Percentiles rank a stretch among this genome's conserved stretches.
These are phyloP conservation scores for Ganoderma sp. DNA, from an alignment of 1,284 basidiomycete genomes.

Conservation along the genomic window DNA sequence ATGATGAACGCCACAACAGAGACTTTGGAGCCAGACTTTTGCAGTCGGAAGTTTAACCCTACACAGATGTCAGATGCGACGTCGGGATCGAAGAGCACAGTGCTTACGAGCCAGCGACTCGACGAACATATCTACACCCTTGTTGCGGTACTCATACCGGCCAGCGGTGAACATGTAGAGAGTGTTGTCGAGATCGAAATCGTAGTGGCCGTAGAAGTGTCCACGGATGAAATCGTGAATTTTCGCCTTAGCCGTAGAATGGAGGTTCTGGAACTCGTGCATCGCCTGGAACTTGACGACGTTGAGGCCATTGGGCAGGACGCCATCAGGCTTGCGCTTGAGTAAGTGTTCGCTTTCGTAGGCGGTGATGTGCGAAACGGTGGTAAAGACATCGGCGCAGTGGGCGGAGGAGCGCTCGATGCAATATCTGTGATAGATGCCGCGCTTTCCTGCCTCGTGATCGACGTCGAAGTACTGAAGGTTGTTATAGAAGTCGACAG, in stretches of 20 bases:
- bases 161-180: conserved; percentile 99
- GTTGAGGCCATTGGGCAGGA: conserved; percentile 97
- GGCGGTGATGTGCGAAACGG: conserved; percentile 97
- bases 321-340: conserved; percentile 97
- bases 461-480: conserved; percentile 99
- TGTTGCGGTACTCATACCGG: conserved; percentile 98
- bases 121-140: conserved; percentile 99
- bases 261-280: conserved; percentile 98
- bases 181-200: conserved; percentile 96
- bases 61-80: neutral
- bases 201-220: conserved; percentile 98
- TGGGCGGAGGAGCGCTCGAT: conserved; percentile 95
- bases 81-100: conserved; percentile 16
- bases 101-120: conserved; percentile 86
- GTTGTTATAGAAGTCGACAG: conserved; percentile 99
- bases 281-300: conserved; percentile 96
- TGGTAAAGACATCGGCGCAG: conserved; percentile 98
- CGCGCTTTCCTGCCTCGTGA: conserved; percentile 97
- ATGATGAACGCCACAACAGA: conserved; percentile 99
- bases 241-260: conserved; percentile 91
- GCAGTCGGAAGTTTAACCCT: conserved; percentile 86
- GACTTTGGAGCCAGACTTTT: conserved; percentile 77
- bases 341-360: conserved; percentile 96
- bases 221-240: conserved; percentile 98
- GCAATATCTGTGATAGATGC: conserved; percentile 93